Base-by-base conservation (phyloP, 495 filamentous ascomycete genomes). In the Trichoderma virens region DNA sequence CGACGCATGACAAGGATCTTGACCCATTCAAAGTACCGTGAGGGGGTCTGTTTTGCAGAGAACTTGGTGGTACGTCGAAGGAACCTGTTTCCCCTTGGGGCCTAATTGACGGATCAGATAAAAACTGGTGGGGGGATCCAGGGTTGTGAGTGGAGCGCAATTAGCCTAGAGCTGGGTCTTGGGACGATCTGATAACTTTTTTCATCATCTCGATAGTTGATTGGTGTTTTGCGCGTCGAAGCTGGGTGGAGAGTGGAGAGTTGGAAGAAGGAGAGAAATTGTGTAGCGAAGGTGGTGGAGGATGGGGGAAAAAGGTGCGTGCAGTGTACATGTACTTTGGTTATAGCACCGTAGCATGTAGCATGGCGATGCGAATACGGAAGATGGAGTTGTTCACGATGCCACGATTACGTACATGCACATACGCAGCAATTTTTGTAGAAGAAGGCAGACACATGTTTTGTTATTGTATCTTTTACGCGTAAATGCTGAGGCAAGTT, bases 171-270 rank as follows among this genome's bases (percentile, higher is more conserved):
- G 11, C 13, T 11, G 51, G 25, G 51, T 7, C 51, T 2, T 30
- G 8, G 20, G 43, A 47, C 51, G 51, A 56, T 56, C 51, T 56
- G 51, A 56, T 56, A 56, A 56, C 51, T 56, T 56, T 56, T 47
- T 56, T 4, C 51, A 20, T 18, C 51, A 16, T 56, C 11, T 28
- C 11, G 27, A 5, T 9, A 30, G 51, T 28, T 56, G 51, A 56
- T 56, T 56, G 51, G 51, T 11, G n/a, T n/a, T 13, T 31, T 56
- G 7, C 11, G 13, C 30, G 51, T 9, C 11, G 51, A 16, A 30
- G 11, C 2, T 11, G 23, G 27, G 51, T 56, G 51, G 51, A 56
- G 27, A 56, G 51, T 56, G 51, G 25, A 56, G 27, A 56, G 5
- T 8, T 56, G 51, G 16, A 28, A 25, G 27, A 56, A 30, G 51